Evolutionary conservation across 805 yeast genomes (phyloP), one percentile per base, ranked within the genome.

Genomic region (Tetrapisispora phaffii): DNA sequence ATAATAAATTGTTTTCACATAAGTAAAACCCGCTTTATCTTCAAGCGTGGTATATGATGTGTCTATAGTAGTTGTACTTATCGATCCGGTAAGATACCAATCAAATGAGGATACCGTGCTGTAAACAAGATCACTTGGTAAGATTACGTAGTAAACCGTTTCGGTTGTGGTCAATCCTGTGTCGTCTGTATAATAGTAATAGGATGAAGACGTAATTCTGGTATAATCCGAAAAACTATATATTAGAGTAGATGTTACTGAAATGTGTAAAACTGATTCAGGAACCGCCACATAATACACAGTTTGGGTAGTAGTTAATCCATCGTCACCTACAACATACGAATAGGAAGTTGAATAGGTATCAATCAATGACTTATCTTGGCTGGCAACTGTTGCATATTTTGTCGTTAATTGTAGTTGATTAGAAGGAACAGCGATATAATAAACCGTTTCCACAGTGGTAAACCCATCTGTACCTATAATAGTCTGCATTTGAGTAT

Each of bases 281-380:
- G 44, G 39, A 2, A 26, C 15, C 5, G 39, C 38, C 17, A 41
- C 31, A 41, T 24, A 33, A 26, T 34, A 41, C 2, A 26, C 10
- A 15, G 44, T 41, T 19, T 34, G n/a, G 7, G 44, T 41, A 3
- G 44, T 41, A 20, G 23, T 35, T 13, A 34, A 20, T n/a, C 39
- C 39, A 41, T 41, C 44, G 2, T 10, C 19, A 7, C 44, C 44
- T 7, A 28, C 21, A 15, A 4, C 7, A 17, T 22, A 23, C 3
- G 24, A 24, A 21, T 17, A 9, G 3, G 5, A 19, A n/a, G 39
- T 41, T 12, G 39, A 24, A 19, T 19, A 34, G n/a, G 44, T 41
- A 3, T 31, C 15, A 3, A 22, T 35, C 8, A 5, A 17, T 7
- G 31, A 24, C 2, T 23, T 23, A 6, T 28, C 26, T 8, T 17